phyloP scores from a whole-genome alignment of 257 asterid genomes.

The Echium plantagineum region DNA sequence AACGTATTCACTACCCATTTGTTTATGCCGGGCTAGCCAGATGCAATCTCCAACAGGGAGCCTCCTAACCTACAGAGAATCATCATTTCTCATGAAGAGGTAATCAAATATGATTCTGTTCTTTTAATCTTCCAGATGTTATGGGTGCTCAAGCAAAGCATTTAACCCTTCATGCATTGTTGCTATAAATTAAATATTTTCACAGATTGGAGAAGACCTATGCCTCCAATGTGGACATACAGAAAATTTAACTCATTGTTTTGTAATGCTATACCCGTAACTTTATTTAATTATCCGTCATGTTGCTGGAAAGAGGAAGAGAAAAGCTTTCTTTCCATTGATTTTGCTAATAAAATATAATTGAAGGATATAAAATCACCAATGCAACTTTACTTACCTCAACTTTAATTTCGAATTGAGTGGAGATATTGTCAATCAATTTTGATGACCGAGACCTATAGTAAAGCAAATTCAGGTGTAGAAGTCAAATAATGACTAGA shows the following conservation, averaged over 20 bases:
- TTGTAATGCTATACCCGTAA: background rate
- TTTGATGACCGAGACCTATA: constrained; percentile 67
- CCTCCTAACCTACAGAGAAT: constrained; percentile 55
- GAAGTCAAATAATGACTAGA: background rate
- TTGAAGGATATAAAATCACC: constrained; percentile 1
- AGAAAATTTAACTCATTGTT: background rate
- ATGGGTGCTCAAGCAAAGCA: background rate
- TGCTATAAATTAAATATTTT: too few relatives aligned
- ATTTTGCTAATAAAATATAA: background rate
- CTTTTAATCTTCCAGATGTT: background rate
- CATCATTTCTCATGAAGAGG: background rate
- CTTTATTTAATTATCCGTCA: background rate
- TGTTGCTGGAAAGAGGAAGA: background rate
- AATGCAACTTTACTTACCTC: constrained; percentile 41
- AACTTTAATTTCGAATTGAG: constrained; percentile 50
- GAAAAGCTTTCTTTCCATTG: background rate
- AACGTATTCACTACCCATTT: constrained; percentile 54
- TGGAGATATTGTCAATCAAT: constrained; percentile 48
- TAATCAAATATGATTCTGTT: background rate
- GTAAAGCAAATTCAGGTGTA: background rate
- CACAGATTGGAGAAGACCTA: background rate
- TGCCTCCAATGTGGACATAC: background rate
- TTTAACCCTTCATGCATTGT: background rate
- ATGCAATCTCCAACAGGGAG: constrained; percentile 93
- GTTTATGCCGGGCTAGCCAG: constrained; percentile 87